Percentiles rank a stretch among this genome's conserved stretches.
Conservation (phyloP, 306 rosid genomes). For the Carpinus fangiana region DNA sequence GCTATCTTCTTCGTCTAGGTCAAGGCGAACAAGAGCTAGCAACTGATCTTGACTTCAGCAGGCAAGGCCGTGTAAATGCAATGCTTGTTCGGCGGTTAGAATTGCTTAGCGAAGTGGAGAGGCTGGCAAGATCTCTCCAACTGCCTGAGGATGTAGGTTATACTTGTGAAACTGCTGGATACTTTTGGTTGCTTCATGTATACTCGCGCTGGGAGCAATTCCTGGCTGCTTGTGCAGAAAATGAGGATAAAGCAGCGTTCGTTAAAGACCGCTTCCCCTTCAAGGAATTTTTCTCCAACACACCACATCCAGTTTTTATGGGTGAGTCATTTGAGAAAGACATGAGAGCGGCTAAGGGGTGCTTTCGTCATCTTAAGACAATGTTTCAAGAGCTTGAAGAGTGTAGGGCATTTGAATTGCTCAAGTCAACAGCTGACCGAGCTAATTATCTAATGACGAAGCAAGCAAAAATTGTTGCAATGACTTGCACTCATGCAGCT, state of each 20-base stretch:
- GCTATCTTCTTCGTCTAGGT: constrained; percentile 99
- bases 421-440: constrained; percentile 96
- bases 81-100: constrained; percentile 93
- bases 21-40: constrained; percentile 99
- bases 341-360: constrained; percentile 86
- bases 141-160: constrained; percentile 98
- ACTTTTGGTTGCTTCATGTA: constrained; percentile 98
- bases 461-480: constrained; percentile 99
- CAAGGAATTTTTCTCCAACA: constrained; percentile 79
- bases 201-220: constrained; percentile 98
- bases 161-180: constrained; percentile 98
- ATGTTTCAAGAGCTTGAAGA: constrained; percentile 99
- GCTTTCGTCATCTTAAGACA: constrained; percentile 86
- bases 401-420: constrained; percentile 92
- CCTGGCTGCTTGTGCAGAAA: constrained; percentile 74
- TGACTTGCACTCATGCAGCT: constrained; percentile 99
- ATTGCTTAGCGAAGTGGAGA: constrained; percentile 88
- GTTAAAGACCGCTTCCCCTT: constrained; percentile 90
- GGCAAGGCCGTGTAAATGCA: constrained; percentile 98
- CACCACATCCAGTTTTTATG: constrained; percentile 66
- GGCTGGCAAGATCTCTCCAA: constrained; percentile 93
- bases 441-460: constrained; percentile 97
- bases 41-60: constrained; percentile 96
- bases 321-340: constrained; percentile 90
- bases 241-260: constrained; percentile 63